A percentile compares a stretch with the other conserved stretches of the same genome.
Evolutionary conservation across 1,139 yeast species (phyloP).

Genomic region (Pneumocystis oryctolagi): DNA sequence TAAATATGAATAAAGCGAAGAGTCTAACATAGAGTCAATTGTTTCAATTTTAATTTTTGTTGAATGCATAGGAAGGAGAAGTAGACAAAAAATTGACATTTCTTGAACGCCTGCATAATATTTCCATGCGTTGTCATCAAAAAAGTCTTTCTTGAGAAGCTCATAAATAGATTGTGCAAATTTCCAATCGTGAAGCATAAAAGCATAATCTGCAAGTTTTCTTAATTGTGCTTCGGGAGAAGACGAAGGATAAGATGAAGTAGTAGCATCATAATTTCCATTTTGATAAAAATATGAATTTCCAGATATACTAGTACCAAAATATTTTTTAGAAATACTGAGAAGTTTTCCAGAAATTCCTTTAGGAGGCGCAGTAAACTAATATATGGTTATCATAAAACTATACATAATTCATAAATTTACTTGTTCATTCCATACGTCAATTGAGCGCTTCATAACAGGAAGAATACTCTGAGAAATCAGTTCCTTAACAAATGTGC

Average conservation of each 20-base stretch:
- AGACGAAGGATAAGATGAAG: constrained; percentile 41
- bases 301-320: constrained; percentile 24
- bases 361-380: constrained; percentile 38
- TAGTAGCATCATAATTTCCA: constrained; percentile 30
- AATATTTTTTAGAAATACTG: constrained; percentile 49
- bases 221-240: constrained; percentile 65
- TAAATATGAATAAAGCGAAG: constrained; percentile 45
- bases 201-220: constrained; percentile 81
- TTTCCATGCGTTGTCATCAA: constrained; percentile 66
- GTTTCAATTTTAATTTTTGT: constrained; percentile 45
- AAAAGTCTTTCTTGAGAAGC: constrained; percentile 60
- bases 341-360: constrained; percentile 63
- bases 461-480: constrained; percentile 49
- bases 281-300: constrained; percentile 10
- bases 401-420: background rate
- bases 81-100: constrained; percentile 61
- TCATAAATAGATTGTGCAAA: constrained; percentile 79
- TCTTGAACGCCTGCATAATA: constrained; percentile 78
- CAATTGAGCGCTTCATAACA: constrained; percentile 60
- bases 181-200: constrained; percentile 76
- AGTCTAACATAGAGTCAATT: constrained; percentile 52
- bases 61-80: constrained; percentile 55
- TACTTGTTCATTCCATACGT: constrained; percentile 64
- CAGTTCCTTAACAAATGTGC: constrained; percentile 36
- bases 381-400: background rate